Base-by-base conservation (phyloP, 768 basidiomycete species). In the Pleurotus eryngii region DNA sequence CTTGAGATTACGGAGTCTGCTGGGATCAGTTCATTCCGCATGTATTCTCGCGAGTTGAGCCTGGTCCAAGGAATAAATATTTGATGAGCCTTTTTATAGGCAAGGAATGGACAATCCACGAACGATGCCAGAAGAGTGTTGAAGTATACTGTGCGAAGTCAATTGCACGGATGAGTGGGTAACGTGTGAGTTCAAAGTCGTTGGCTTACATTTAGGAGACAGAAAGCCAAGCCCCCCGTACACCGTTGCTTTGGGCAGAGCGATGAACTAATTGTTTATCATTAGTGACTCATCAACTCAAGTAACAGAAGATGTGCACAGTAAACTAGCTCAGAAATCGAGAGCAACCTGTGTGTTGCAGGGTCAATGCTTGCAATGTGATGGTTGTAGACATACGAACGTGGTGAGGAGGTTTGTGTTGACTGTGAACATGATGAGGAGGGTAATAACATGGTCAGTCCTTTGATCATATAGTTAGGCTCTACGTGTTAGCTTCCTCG, bases 381-480 rank as follows among this genome's bases (percentile, higher is more conserved):
- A 30, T 30, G 0, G 27, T 30, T 30, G 37, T 14, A 20, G 20
- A 38, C 20, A 30, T 35, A 14, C 56, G 9, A 38, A 57, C 56
- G 56, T 57, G 12, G 56, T 57, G 37, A 57, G 45, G 3, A 57
- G 24, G 47, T 57, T 57, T 22, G 56, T 57, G 39, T 57, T 57
- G 46, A 57, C 56, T 24, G 56, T 57, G 47, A 57, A 57, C n/a
- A 49, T 7, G 18, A 57, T 57, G 26, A 57, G 56, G 11, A 57
- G 56, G 15, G 49, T 49, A 14, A 57, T 38, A 37, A 57, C 46
- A 39, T 57, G 56, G 24, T 57, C 47, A 4, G 39, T 57, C 35
- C 56, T 57, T 20, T 17, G 14, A 30, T 5, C 8, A 30, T 30
- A 30, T 30, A 6, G 27, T 30, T 6, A 30, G 27, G 27, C 27